These are phyloP conservation scores for Crithidia thermophila DNA, from an alignment of 208 protist species.

Conservation along the genomic window DNA sequence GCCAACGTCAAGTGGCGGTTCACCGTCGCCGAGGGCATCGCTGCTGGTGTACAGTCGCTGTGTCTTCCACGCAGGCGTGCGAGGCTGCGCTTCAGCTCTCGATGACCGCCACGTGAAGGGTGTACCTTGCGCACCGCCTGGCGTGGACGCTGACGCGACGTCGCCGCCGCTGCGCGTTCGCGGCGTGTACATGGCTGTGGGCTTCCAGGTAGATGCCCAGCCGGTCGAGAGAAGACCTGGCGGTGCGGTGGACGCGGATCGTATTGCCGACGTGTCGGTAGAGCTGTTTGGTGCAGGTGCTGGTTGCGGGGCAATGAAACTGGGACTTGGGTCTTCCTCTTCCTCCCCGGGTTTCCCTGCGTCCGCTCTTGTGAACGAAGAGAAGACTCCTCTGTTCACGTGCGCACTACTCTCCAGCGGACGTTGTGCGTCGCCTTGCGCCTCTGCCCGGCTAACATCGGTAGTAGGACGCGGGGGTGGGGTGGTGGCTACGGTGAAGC, in stretches of 20 bases:
- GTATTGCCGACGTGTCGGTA: neutral
- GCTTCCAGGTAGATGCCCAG: slow-evolving; percentile 4
- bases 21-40: neutral
- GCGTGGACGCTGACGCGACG: neutral
- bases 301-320: slow-evolving; percentile 15
- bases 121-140: neutral
- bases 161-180: neutral
- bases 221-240: neutral
- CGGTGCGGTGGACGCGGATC: neutral
- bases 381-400: neutral
- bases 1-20: neutral
- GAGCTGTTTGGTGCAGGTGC: slow-evolving; percentile 10
- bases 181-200: neutral
- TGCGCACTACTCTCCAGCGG: neutral
- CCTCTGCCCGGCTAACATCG: too few species aligned
- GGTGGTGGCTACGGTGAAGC: slow-evolving; percentile 30
- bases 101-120: neutral
- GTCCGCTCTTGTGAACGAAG: too few species aligned
- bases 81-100: neutral
- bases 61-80: neutral
- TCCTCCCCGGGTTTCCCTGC: neutral
- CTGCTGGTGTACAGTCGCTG: neutral
- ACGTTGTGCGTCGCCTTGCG: neutral
- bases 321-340: slow-evolving; percentile 22
- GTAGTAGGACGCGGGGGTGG: slow-evolving; percentile 2